Percentiles rank a stretch among this genome's conserved stretches.
These are phyloP conservation scores for Lantana camara DNA, from an alignment of 257 asterid species.

Conservation along the genomic window DNA sequence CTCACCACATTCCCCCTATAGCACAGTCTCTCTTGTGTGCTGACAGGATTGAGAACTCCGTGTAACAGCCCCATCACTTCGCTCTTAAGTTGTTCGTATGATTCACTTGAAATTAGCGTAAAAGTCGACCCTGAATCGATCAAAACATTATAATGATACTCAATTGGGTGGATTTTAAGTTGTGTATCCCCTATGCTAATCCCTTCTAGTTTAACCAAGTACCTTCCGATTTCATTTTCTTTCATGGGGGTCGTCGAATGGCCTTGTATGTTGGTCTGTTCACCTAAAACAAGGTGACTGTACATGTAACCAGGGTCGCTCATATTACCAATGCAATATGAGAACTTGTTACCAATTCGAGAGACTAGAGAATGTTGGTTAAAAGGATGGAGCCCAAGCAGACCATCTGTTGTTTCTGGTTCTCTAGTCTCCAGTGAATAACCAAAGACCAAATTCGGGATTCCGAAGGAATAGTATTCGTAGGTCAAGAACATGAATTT, in stretches of 20 bases:
- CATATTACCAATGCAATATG: slow-evolving; percentile 34
- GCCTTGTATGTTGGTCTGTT: slow-evolving; percentile 27
- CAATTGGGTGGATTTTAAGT: neutral
- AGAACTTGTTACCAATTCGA: slow-evolving; percentile 21
- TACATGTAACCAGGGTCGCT: slow-evolving; percentile 34
- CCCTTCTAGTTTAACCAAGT: slow-evolving; percentile 21
- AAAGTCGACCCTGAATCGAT: slow-evolving; percentile 10
- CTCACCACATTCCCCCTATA: slow-evolving; percentile 10
- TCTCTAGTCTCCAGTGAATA: no score
- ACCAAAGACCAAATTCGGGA: no score
- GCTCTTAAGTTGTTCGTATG: neutral
- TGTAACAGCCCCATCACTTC: slow-evolving; percentile 10
- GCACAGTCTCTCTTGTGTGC: neutral
- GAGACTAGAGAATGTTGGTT: slow-evolving; percentile 19
- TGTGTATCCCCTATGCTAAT: slow-evolving; percentile 20
- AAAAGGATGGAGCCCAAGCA: slow-evolving; percentile 22
- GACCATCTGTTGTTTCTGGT: neutral
- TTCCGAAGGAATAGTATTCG: no score
- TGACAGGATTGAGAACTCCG: neutral
- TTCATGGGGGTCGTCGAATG: slow-evolving; percentile 22
- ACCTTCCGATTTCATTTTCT: neutral
- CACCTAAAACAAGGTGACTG: slow-evolving; percentile 31
- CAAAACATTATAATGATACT: neutral
- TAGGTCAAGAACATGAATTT: slow-evolving; percentile 30
- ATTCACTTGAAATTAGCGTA: neutral